phyloP scores from a whole-genome alignment of 228 moss, liverwort and hornwort genomes.

The Sphagnum magellanicum region DNA sequence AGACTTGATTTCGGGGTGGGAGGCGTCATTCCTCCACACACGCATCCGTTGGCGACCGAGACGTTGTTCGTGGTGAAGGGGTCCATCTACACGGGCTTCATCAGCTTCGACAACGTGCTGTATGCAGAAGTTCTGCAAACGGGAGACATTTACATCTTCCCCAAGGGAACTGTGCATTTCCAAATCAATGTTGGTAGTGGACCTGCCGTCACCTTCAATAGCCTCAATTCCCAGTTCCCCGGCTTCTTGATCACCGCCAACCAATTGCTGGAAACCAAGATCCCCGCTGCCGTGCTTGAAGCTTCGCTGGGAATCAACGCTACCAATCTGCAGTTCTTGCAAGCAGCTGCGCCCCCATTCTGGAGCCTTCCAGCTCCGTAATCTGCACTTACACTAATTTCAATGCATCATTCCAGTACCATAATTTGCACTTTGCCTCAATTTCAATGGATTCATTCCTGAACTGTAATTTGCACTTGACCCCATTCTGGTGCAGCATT shows the following conservation, averaged over 20 bases:
- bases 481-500: too few relatives aligned
- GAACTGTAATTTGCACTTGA: too few relatives aligned
- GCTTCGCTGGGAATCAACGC: constrained; percentile 3
- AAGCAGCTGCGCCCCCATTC: too few relatives aligned
- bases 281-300: constrained; percentile 5
- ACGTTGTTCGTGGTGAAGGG: constrained; percentile 9
- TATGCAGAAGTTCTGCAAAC: constrained; percentile 3
- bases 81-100: constrained; percentile 4
- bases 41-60: not conserved
- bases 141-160: constrained; percentile 11
- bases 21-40: constrained; percentile 7
- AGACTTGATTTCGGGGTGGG: constrained; percentile 6
- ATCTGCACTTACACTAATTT: too few relatives aligned
- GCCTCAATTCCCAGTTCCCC: constrained; percentile 6
- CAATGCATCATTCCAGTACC: too few relatives aligned
- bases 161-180: constrained; percentile 8
- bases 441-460: too few relatives aligned
- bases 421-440: too few relatives aligned
- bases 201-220: constrained; percentile 6
- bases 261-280: not conserved
- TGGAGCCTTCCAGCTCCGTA: too few relatives aligned
- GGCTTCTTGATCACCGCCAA: not conserved
- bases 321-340: too few relatives aligned
- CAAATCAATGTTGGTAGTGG: constrained; percentile 10
- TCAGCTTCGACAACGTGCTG: constrained; percentile 6